A percentile compares a stretch with the other conserved stretches of the same genome.
Evolutionary conservation across 306 rosid species (phyloP).

Genomic region (Cajanus cajan): DNA sequence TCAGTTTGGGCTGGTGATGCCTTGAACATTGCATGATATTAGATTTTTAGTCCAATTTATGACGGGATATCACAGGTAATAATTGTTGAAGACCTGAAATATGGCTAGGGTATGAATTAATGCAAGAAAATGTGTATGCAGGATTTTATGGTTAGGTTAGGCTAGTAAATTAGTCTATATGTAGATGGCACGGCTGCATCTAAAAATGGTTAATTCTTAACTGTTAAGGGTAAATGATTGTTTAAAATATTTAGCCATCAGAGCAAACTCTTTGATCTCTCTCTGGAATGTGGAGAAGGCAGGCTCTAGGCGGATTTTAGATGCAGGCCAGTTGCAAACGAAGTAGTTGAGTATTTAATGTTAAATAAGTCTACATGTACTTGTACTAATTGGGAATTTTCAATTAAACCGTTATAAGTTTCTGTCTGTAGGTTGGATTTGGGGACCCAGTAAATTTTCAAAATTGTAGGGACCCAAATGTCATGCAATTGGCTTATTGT

Average conservation of each 20-base stretch:
- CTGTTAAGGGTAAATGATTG: neutral
- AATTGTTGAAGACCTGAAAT: slow-evolving; percentile 2
- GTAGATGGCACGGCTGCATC: too few relatives aligned
- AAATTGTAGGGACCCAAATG: too few relatives aligned
- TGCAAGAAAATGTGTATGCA: neutral
- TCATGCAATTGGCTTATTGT: too few relatives aligned
- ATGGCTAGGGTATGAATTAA: neutral
- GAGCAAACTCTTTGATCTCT: neutral
- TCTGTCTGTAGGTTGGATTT: neutral
- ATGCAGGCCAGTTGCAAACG: neutral
- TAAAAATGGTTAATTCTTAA: neutral
- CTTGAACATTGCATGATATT: slow-evolving; percentile 1
- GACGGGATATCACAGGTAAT: slow-evolving; percentile 25
- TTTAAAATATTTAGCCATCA: neutral
- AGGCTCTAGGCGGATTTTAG: neutral
- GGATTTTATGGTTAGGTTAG: neutral
- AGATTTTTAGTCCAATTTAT: neutral
- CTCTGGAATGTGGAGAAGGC: neutral
- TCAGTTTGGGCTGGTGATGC: neutral
- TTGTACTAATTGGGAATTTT: neutral
- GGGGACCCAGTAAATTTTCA: neutral
- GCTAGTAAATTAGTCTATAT: neutral
- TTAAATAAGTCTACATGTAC: neutral
- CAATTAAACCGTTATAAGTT: neutral
- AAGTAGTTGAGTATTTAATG: neutral